Conservation (phyloP, 495 filamentous ascomycete species). For the Tuber umbilicatum region DNA sequence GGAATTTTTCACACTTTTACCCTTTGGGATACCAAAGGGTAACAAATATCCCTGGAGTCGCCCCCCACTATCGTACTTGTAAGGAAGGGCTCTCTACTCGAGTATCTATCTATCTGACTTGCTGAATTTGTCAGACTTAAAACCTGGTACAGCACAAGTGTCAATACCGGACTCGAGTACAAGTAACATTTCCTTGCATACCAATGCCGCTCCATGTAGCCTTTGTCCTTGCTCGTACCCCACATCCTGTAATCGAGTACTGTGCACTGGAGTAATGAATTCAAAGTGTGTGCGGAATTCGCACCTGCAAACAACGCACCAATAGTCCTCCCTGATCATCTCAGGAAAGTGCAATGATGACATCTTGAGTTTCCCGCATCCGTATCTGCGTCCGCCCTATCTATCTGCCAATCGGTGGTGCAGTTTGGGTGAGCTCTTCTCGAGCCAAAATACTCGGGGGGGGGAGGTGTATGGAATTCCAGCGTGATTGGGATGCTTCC, state of each 20-base stretch:
- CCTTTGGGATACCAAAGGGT: not conserved
- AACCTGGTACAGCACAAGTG: not conserved
- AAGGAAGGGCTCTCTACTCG: not conserved
- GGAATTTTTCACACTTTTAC: not conserved
- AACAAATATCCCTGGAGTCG: not conserved
- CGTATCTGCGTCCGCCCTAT: not conserved
- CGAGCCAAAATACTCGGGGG: not conserved
- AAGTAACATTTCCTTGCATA: not conserved
- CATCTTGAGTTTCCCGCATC: not conserved
- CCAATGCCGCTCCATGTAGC: not conserved
- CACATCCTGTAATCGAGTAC: not conserved
- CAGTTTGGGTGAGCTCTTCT: not conserved
- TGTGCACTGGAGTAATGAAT: not conserved
- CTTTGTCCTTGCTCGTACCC: not conserved
- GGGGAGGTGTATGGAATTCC: not conserved
- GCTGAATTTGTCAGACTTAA: not conserved
- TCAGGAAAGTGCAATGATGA: not conserved
- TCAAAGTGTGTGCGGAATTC: not conserved
- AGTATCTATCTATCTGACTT: not conserved
- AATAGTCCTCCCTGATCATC: not conserved
- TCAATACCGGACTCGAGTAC: not conserved
- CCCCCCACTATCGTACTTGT: not conserved
- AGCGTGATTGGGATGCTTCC: not conserved
- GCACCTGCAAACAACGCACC: not conserved
- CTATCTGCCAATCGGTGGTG: not conserved